Percentiles rank a stretch among this genome's conserved stretches.
These are phyloP conservation scores for Colletotrichum destructivum DNA, from an alignment of 2,329 filamentous ascomycete species.

Conservation along the genomic window DNA sequence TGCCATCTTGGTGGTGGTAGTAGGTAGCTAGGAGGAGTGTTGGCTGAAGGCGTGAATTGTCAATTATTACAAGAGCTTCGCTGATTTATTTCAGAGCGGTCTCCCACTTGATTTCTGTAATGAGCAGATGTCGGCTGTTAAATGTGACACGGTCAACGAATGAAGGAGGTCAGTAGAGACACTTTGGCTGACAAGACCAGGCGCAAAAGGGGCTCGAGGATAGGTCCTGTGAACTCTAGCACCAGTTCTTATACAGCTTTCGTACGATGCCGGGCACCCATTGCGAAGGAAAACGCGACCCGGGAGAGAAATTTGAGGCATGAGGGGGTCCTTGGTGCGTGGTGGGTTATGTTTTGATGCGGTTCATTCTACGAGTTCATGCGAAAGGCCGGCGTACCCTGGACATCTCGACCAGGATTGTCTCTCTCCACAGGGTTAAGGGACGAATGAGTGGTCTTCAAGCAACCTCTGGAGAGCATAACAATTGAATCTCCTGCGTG, in stretches of 20 bases:
- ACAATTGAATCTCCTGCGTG: conserved; percentile 39
- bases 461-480: conserved; percentile 17
- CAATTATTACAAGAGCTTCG: conserved; percentile 1
- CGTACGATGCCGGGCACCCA: conserved; percentile 10
- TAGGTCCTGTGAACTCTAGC: background rate
- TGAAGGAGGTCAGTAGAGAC: conserved; percentile 31
- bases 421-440: conserved; percentile 3
- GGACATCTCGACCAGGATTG: conserved; percentile 31
- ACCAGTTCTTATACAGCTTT: conserved; percentile 30
- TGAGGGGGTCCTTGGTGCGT: conserved; percentile 14
- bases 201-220: background rate
- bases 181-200: conserved; percentile 31
- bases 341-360: conserved; percentile 35
- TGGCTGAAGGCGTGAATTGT: no score
- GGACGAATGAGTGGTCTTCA: conserved; percentile 1
- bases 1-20: conserved; percentile 31
- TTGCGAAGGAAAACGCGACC: background rate
- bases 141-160: conserved; percentile 22
- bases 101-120: background rate
- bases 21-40: background rate
- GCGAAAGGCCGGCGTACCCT: conserved; percentile 40
- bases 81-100: background rate
- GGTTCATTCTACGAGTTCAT: conserved; percentile 45
- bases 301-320: conserved; percentile 32
- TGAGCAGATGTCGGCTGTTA: background rate